Base-by-base conservation (phyloP, 306 rosid species). In the Vachellia pachyceras region DNA sequence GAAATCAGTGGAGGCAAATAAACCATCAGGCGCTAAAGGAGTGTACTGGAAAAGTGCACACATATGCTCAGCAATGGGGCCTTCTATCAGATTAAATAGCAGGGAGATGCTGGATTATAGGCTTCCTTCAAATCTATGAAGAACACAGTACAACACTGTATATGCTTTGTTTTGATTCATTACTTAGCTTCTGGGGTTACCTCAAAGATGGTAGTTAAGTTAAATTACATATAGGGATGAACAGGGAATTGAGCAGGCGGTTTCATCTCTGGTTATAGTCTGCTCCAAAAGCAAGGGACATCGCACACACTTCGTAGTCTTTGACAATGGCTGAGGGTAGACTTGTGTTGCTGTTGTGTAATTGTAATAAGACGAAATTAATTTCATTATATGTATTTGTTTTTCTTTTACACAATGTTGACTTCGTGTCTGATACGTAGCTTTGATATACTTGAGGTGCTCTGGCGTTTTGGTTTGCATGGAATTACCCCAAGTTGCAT, bases 21-120 rank as follows among this genome's bases (percentile, higher is more conserved):
- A 96, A 85, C 99, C 99, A 35, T 36, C 96, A 0, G 99, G 99
- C 36, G 99, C 99, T 0, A 95, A 93, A 80, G 99, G 99, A 13
- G 97, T 96, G 57, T 96, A 90, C 87, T 95, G 99, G 99, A 95
- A 91, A 80, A 95, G 99, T 63, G 96, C 97, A 0, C 96, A 90
- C 71, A 75, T 95, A 77, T 95, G 99, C 91, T 95, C 98, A 7
- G 89, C 99, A 3, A 95, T 95, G 99, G 99, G 99, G 18, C 99
- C 99, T 72, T 95, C 99, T 5, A 76, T 95, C 73, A 87, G 88
- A 86, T 90, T 95, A 87, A 91, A 93, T 77, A 88, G 79, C 88
- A 89, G 84, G 87, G 99, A 93, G 81, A 93, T 87, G 97, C 90
- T 95, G n/a, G 99, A 95, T 82, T 90, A 78, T 86, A 89, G 91